Percentiles rank a stretch among this genome's conserved stretches.
These are phyloP conservation scores for Castanea sativa DNA, from an alignment of 306 rosid species.

Conservation along the genomic window DNA sequence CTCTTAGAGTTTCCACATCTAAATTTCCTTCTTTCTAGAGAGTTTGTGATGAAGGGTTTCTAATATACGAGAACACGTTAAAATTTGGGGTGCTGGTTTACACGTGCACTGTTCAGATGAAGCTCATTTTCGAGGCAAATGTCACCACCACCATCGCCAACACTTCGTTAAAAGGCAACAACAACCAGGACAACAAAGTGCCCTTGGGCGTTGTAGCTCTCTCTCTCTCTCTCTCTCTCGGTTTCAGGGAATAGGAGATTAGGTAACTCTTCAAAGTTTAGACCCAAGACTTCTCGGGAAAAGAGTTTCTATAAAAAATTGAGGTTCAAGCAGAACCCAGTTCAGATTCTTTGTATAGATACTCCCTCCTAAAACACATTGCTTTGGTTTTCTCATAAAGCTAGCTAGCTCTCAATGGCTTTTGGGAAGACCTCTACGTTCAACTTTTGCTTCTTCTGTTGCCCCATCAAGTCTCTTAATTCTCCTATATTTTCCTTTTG, in stretches of 20 bases:
- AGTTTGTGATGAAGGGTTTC: neutral
- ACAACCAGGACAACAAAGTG: constrained; percentile 30
- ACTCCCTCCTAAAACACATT: neutral
- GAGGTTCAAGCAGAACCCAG: neutral
- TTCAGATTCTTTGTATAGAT: constrained; percentile 22
- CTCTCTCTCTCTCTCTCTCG: neutral
- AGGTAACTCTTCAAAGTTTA: constrained; percentile 11
- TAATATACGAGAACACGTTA: constrained; percentile 25
- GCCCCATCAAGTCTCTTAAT: neutral
- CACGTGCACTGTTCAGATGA: constrained; percentile 82
- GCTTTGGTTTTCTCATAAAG: constrained; percentile 7
- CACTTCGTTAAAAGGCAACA: constrained; percentile 52
- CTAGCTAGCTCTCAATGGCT: neutral
- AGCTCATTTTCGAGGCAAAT: constrained; percentile 83
- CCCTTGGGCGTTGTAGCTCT: constrained; percentile 8
- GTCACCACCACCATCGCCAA: constrained; percentile 11
- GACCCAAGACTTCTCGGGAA: neutral
- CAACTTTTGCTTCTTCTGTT: neutral
- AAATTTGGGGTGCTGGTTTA: constrained; percentile 52
- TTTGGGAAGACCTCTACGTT: neutral
- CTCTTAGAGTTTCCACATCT: neutral
- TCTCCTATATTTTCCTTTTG: neutral
- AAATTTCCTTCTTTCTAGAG: neutral
- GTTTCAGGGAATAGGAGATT: constrained; percentile 23
- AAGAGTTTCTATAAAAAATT: neutral